These are phyloP conservation scores for Nelumbo lutea DNA, from an alignment of 164 flowering plant genomes.

Conservation along the genomic window DNA sequence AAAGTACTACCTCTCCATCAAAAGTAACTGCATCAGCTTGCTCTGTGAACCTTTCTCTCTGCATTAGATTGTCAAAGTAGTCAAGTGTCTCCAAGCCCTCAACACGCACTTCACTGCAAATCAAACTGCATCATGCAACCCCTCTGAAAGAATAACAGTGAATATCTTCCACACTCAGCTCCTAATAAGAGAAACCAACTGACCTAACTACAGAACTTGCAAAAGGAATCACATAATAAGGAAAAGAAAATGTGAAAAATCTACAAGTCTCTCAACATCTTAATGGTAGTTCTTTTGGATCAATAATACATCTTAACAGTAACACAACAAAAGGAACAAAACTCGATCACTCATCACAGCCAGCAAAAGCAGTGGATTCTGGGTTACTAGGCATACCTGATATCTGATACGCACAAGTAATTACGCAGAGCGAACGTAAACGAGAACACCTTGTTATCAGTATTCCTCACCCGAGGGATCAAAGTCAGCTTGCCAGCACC, in stretches of 20 bases:
- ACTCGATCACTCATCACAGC: no score
- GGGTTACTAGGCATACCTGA: slow-evolving; percentile 51
- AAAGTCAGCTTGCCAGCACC: slow-evolving; percentile 66
- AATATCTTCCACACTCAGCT: slow-evolving; percentile 13
- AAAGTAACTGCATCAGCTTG: slow-evolving; percentile 95
- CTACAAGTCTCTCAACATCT: neutral
- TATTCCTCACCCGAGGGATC: slow-evolving; percentile 83
- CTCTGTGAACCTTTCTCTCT: slow-evolving; percentile 66
- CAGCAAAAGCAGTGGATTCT: neutral
- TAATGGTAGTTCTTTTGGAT: neutral
- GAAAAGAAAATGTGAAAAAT: neutral
- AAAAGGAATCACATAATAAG: neutral
- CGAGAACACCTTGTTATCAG: slow-evolving; percentile 64
- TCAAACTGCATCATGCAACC: slow-evolving; percentile 26
- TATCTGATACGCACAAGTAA: slow-evolving; percentile 75
- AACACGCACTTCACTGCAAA: slow-evolving; percentile 88
- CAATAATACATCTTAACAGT: neutral
- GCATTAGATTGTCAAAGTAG: slow-evolving; percentile 66
- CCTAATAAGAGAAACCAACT: neutral
- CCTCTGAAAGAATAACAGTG: slow-evolving; percentile 17
- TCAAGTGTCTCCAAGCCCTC: slow-evolving; percentile 97
- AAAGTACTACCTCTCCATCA: slow-evolving; percentile 71
- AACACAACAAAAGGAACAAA: neutral
- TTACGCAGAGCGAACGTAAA: slow-evolving; percentile 64
- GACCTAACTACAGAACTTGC: slow-evolving; percentile 2